phyloP scores from a whole-genome alignment of 352 stramenopile species.

The Phytopythium sindhum region DNA sequence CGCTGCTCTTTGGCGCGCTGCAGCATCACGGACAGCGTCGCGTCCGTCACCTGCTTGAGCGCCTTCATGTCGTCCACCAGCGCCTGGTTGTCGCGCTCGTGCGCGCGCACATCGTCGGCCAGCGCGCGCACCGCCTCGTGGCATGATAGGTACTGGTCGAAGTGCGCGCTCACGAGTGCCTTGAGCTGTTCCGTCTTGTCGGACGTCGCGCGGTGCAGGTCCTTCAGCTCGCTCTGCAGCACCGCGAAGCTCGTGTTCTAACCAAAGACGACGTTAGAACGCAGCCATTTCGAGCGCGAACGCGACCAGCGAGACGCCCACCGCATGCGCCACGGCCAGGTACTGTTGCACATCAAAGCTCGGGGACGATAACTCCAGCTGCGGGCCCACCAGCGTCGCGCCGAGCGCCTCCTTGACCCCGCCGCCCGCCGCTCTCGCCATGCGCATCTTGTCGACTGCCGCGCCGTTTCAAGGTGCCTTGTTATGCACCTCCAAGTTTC shows the following conservation, averaged over 20 bases:
- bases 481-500: neutral
- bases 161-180: constrained; percentile 72
- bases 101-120: constrained; percentile 52
- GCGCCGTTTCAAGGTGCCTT: neutral
- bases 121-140: constrained; percentile 72
- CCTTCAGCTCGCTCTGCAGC: constrained; percentile 59
- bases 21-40: constrained; percentile 74
- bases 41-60: constrained; percentile 58
- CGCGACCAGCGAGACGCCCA: constrained; percentile 17
- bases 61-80: constrained; percentile 50
- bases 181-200: constrained; percentile 87
- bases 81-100: constrained; percentile 56
- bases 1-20: constrained; percentile 71
- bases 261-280: neutral
- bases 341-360: constrained; percentile 59
- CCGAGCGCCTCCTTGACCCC: neutral
- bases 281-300: neutral
- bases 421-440: neutral
- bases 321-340: constrained; percentile 60
- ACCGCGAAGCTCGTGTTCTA: constrained; percentile 61
- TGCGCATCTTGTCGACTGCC: neutral
- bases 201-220: constrained; percentile 67
- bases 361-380: constrained; percentile 58
- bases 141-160: constrained; percentile 82
- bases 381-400: constrained; percentile 2